Evolutionary conservation across 208 protist species (phyloP).

Genomic region (Wallacemonas sp.): DNA sequence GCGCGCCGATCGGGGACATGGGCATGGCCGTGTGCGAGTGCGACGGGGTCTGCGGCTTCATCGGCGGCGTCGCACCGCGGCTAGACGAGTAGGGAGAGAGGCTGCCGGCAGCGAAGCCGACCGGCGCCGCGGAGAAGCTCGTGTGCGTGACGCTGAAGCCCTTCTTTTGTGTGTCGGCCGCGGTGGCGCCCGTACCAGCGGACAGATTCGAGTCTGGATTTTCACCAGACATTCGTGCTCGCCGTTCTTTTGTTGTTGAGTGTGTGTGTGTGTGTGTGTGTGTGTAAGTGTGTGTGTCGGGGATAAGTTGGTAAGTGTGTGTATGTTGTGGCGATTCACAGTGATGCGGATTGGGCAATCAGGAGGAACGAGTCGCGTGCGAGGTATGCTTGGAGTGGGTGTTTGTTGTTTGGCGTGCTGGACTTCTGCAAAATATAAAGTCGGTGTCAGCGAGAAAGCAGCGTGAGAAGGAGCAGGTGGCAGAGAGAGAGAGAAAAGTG

Average conservation of each 20-base stretch:
- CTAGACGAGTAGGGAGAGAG: slow-evolving; percentile 16
- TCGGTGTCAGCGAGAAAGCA: no score
- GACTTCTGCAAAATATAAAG: no score
- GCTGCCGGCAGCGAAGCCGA: slow-evolving; percentile 17
- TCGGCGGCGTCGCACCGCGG: slow-evolving; percentile 30
- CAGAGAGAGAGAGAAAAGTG: no score
- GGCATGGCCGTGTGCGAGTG: background rate
- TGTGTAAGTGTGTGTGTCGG: slow-evolving; percentile 6
- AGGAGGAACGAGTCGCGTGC: no score
- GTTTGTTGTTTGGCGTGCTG: no score
- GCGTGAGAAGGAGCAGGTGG: no score
- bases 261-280: slow-evolving; percentile 4
- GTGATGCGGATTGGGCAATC: no score
- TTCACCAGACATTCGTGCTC: slow-evolving; percentile 6
- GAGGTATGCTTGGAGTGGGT: no score
- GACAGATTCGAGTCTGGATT: background rate
- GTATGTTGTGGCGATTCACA: no score
- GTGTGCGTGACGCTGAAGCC: slow-evolving; percentile 37
- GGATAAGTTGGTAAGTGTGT: slow-evolving; percentile 7
- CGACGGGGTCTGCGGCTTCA: slow-evolving; percentile 27
- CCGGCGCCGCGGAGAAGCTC: slow-evolving; percentile 20
- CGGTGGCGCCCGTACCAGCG: background rate
- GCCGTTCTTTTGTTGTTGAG: no score
- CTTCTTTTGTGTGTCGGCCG: slow-evolving; percentile 1
- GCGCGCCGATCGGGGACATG: slow-evolving; percentile 8